These are phyloP conservation scores for Russula brevipes DNA, from an alignment of 768 basidiomycete genomes.

Conservation along the genomic window DNA sequence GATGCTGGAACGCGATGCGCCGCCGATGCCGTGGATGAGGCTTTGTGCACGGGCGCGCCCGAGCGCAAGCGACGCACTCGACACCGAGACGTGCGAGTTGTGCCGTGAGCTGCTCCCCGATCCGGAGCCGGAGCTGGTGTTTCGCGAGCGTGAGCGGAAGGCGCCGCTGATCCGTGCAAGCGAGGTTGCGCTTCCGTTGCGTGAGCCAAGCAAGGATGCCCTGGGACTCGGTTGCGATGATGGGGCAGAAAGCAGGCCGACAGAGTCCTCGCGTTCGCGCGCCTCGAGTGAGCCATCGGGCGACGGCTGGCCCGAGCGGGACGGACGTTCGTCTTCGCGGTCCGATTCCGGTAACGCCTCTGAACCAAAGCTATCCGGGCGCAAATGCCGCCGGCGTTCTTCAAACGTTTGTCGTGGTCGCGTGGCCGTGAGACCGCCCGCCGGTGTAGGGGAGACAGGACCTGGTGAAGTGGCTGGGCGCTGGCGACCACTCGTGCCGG, in stretches of 20 bases:
- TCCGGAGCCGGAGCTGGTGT: no score
- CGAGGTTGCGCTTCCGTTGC: no score
- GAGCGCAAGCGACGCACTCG: no score
- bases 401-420: slow-evolving; percentile 23
- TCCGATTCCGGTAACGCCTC: slow-evolving; percentile 14
- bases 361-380: slow-evolving; percentile 8
- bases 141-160: no score
- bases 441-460: slow-evolving; percentile 25
- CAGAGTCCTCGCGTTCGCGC: slow-evolving; percentile 57
- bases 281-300: slow-evolving; percentile 51
- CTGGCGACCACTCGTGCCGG: slow-evolving; percentile 29
- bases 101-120: no score
- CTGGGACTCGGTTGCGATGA: no score
- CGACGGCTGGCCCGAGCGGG: slow-evolving; percentile 34
- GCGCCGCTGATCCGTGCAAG: no score
- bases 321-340: slow-evolving; percentile 22
- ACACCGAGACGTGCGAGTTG: no score
- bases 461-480: slow-evolving; percentile 37
- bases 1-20: no score
- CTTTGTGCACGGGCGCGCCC: slow-evolving; percentile 27
- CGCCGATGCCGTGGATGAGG: no score
- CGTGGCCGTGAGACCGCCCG: not conserved
- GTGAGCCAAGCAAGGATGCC: not conserved
- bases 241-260: slow-evolving; percentile 38
- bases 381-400: slow-evolving; percentile 15